Percentiles rank a stretch among this genome's conserved stretches.
phyloP scores from a whole-genome alignment of 768 basidiomycete genomes.

The Termitomyces sp. region DNA sequence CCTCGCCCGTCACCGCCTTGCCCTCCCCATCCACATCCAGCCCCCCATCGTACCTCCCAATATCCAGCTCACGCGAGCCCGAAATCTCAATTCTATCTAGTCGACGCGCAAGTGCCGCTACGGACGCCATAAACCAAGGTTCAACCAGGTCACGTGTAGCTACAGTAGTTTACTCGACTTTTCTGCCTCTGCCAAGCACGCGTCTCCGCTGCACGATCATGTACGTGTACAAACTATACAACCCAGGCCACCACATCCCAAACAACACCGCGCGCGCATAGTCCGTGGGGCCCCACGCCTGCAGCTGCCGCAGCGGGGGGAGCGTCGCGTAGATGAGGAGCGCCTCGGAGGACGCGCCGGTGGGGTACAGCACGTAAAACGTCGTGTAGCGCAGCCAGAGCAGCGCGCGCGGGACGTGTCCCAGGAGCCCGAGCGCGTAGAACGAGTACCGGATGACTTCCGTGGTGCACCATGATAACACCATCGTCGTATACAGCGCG shows the following conservation, averaged over 20 bases:
- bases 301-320: slow-evolving; percentile 34
- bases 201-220: slow-evolving; percentile 51
- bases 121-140: not conserved
- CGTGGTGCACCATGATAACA: slow-evolving; percentile 87
- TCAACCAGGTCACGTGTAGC: not conserved
- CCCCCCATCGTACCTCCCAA: slow-evolving; percentile 91
- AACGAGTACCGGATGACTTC: slow-evolving; percentile 91
- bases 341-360: slow-evolving; percentile 90
- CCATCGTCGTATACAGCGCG: slow-evolving; percentile 86
- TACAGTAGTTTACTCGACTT: not conserved
- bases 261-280: slow-evolving; percentile 59
- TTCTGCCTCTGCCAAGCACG: slow-evolving; percentile 25
- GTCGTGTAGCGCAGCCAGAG: slow-evolving; percentile 84
- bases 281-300: slow-evolving; percentile 52
- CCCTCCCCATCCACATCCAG: slow-evolving; percentile 83
- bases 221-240: slow-evolving; percentile 49
- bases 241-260: slow-evolving; percentile 78
- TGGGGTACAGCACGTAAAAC: slow-evolving; percentile 90
- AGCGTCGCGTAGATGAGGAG: slow-evolving; percentile 67
- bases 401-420: slow-evolving; percentile 44
- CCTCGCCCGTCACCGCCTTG: slow-evolving; percentile 65
- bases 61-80: slow-evolving; percentile 41
- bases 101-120: not conserved
- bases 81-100: not conserved
- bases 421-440: slow-evolving; percentile 69